phyloP scores from a whole-genome alignment of 768 basidiomycete genomes.

The Dentipellis sp. region DNA sequence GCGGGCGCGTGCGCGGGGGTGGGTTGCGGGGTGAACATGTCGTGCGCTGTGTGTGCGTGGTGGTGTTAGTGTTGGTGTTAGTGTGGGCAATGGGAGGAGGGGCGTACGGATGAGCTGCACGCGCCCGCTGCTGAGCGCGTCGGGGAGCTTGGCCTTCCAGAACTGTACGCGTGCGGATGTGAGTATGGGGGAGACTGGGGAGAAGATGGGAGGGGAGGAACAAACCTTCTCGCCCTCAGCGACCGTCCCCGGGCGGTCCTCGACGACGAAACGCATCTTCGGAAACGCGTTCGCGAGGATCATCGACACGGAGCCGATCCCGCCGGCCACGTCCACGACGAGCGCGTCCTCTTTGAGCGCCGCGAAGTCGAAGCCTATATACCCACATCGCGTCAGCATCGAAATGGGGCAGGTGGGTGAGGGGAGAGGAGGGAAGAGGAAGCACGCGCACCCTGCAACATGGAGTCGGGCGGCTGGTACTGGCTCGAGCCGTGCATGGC shows the following conservation, averaged over 20 bases:
- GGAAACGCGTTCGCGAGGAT: not conserved
- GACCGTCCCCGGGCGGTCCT: not conserved
- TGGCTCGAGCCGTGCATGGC: slow-evolving; percentile 2
- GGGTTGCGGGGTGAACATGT: not conserved
- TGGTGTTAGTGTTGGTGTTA: not conserved
- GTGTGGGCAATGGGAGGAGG: not conserved
- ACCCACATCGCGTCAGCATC: not conserved
- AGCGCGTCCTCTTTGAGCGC: not conserved
- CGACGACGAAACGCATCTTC: not conserved
- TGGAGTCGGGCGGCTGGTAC: not conserved
- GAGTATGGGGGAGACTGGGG: too few relatives aligned
- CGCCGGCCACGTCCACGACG: not conserved
- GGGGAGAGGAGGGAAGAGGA: not conserved
- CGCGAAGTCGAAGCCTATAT: not conserved
- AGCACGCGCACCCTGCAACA: not conserved
- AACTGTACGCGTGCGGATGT: not conserved
- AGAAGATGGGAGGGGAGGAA: not conserved
- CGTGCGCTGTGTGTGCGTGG: not conserved
- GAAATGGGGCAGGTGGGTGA: too few relatives aligned
- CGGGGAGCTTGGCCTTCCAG: not conserved
- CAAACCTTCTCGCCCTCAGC: not conserved
- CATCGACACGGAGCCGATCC: not conserved
- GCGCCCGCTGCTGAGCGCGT: not conserved
- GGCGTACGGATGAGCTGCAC: not conserved
- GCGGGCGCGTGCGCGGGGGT: not conserved